Conservation (phyloP, 352 stramenopile genomes). For the Phytophthora quininea region DNA sequence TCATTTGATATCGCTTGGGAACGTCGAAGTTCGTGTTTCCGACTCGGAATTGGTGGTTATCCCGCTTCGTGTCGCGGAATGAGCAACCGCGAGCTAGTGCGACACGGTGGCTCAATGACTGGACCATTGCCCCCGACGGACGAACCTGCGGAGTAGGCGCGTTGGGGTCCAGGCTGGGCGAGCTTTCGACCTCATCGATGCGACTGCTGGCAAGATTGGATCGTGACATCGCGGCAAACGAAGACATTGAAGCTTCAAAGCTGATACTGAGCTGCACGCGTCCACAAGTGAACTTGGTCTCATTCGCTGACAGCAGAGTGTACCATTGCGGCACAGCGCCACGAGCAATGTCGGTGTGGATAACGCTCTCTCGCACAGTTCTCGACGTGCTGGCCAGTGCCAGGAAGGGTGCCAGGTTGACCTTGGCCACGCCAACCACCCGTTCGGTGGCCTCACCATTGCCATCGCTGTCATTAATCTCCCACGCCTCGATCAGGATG, state of each 20-base stretch:
- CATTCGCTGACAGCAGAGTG: slow-evolving; percentile 78
- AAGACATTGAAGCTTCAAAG: slow-evolving; percentile 64
- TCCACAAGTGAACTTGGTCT: slow-evolving; percentile 87
- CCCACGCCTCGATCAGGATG: slow-evolving; percentile 88
- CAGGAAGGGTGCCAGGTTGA: slow-evolving; percentile 88
- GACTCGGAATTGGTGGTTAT: slow-evolving; percentile 89
- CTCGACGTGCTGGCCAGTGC: slow-evolving; percentile 82
- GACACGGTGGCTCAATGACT: slow-evolving; percentile 66
- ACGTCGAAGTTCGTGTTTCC: slow-evolving; percentile 89
- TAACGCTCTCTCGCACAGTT: slow-evolving; percentile 80
- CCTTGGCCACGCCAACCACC: slow-evolving; percentile 83
- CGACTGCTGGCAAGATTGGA: slow-evolving; percentile 22
- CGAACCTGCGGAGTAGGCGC: slow-evolving; percentile 63
- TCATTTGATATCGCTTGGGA: slow-evolving; percentile 87
- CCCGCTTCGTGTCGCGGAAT: slow-evolving; percentile 82
- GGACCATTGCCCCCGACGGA: slow-evolving; percentile 37
- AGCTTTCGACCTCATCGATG: slow-evolving; percentile 34
- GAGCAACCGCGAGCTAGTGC: slow-evolving; percentile 76
- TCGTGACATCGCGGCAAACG: slow-evolving; percentile 42
- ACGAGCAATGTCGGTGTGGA: slow-evolving; percentile 85
- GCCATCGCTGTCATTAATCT: slow-evolving; percentile 48
- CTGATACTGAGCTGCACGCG: slow-evolving; percentile 87
- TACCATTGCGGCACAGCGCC: slow-evolving; percentile 88
- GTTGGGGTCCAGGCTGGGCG: slow-evolving; percentile 51
- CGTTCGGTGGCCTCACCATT: slow-evolving; percentile 59